Conservation (phyloP, 2,329 filamentous ascomycete species). For the Colletotrichum gloeosporioides region DNA sequence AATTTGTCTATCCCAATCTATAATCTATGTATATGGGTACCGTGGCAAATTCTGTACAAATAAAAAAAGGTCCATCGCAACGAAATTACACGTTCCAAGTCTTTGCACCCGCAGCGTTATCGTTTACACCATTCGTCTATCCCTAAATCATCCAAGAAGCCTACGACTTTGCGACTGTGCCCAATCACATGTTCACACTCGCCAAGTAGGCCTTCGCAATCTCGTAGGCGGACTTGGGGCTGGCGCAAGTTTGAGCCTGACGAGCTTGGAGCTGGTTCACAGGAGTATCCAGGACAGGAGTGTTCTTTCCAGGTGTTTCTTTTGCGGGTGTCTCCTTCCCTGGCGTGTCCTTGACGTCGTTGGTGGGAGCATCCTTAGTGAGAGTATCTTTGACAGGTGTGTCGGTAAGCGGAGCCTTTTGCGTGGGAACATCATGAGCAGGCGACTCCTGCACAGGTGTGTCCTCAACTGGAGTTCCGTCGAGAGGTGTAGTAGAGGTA, state of each 20-base stretch:
- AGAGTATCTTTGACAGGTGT: not conserved
- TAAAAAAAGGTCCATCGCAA: not conserved
- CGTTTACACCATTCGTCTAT: not conserved
- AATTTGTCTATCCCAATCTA: not conserved
- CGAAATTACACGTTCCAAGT: accelerated
- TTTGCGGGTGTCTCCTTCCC: not conserved
- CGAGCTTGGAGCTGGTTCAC: not conserved
- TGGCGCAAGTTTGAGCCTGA: not conserved
- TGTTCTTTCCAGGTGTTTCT: not conserved
- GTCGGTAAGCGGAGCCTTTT: accelerated
- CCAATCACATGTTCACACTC: not conserved
- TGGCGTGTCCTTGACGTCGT: not conserved
- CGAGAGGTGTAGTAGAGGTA: not conserved
- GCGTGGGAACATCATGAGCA: not conserved
- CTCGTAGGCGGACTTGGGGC: not conserved
- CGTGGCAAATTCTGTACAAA: not conserved
- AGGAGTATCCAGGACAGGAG: not conserved
- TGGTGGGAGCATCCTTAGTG: not conserved
- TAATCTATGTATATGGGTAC: accelerated
- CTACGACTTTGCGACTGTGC: accelerated
- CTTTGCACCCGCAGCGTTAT: not conserved
- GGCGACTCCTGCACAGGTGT: not conserved
- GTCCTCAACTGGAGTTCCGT: not conserved
- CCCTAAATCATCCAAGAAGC: accelerated
- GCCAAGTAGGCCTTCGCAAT: not conserved